Conservation (phyloP, 2,329 filamentous ascomycete genomes). For the Talaromyces amestolkiae region DNA sequence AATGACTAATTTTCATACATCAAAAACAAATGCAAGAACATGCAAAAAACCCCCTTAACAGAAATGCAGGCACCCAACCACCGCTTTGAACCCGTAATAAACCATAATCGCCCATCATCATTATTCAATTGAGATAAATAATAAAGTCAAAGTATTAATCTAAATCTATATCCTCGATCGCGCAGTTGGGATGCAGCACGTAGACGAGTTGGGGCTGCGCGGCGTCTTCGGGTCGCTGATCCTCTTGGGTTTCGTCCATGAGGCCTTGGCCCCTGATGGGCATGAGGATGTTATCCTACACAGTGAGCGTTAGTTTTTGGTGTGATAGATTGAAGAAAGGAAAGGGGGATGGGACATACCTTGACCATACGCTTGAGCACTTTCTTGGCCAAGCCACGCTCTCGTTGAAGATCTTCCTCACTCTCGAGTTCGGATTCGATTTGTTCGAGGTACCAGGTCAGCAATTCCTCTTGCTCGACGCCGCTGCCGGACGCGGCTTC, state of each 20-base stretch:
- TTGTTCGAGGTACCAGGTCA: slow-evolving; percentile 90
- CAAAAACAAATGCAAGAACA: background rate
- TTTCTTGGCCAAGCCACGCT: slow-evolving; percentile 72
- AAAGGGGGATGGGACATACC: slow-evolving; percentile 53
- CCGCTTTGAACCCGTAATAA: background rate
- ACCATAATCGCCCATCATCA: slow-evolving; percentile 1
- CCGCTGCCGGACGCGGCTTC: slow-evolving; percentile 75
- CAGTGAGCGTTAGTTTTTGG: slow-evolving; percentile 7
- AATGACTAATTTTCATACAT: slow-evolving; percentile 6
- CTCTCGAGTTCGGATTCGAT: slow-evolving; percentile 77
- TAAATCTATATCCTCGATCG: slow-evolving; percentile 59
- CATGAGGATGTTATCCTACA: slow-evolving; percentile 59
- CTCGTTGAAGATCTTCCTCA: slow-evolving; percentile 76
- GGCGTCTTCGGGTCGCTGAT: slow-evolving; percentile 39
- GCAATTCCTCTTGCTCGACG: slow-evolving; percentile 75
- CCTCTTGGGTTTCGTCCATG: slow-evolving; percentile 67
- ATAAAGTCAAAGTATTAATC: background rate
- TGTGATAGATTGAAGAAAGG: slow-evolving; percentile 10
- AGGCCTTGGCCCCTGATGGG: slow-evolving; percentile 77
- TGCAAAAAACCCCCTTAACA: background rate
- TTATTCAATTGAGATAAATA: background rate
- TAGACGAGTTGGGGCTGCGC: slow-evolving; percentile 63
- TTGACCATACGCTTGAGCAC: slow-evolving; percentile 95
- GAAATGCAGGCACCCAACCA: background rate
- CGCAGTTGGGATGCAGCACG: slow-evolving; percentile 91